A percentile compares a stretch with the other conserved stretches of the same genome.
Conservation (phyloP, 306 rosid species). For the Morella rubra region DNA sequence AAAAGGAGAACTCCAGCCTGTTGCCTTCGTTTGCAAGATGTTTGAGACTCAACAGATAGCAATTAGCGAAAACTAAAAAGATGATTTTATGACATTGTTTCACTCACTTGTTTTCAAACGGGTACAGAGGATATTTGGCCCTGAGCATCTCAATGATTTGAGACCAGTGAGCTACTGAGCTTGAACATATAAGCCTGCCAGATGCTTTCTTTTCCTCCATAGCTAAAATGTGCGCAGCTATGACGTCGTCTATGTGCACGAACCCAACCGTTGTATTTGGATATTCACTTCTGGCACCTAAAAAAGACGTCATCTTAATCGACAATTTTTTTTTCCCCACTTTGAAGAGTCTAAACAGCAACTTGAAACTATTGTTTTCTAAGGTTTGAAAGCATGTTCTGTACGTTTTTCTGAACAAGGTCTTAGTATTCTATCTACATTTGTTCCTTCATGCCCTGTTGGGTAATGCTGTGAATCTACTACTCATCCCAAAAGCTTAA, state of each 20-base stretch:
- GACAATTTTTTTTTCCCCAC: too few species aligned
- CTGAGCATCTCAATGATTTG: constrained; percentile 67
- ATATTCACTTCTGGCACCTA: constrained; percentile 62
- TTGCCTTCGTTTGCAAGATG: too few species aligned
- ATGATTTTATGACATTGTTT: neutral
- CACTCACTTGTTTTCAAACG: constrained; percentile 57
- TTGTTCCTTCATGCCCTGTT: too few species aligned
- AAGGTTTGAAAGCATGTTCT: too few species aligned
- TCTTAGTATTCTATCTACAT: too few species aligned
- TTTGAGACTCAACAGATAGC: too few species aligned
- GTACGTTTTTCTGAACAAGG: too few species aligned
- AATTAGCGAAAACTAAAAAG: neutral
- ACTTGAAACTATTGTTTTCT: too few species aligned
- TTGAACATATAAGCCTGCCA: constrained; percentile 78
- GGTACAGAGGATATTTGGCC: constrained; percentile 65
- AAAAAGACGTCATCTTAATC: too few species aligned
- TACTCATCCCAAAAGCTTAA: too few species aligned
- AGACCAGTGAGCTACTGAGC: constrained; percentile 76
- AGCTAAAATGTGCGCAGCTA: constrained; percentile 69
- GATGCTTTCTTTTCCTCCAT: constrained; percentile 65
- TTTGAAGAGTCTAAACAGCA: too few species aligned
- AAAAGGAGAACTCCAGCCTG: neutral
- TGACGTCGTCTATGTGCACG: constrained; percentile 82
- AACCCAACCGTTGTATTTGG: constrained; percentile 75
- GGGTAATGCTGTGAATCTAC: too few species aligned